Conservation (phyloP, 768 basidiomycete genomes). For the Tricholoma saponaceum region DNA sequence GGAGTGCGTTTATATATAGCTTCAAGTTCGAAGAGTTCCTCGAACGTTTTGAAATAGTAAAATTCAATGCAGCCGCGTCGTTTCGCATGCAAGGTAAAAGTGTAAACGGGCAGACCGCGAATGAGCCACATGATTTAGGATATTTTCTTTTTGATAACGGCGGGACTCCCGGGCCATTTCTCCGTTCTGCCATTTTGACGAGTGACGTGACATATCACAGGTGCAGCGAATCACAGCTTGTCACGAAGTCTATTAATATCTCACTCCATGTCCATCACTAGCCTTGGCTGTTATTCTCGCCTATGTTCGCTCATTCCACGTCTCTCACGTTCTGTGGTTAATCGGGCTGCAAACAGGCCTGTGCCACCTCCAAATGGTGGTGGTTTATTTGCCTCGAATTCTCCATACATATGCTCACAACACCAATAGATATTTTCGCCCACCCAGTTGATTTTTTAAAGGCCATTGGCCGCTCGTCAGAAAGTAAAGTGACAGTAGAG, state of each 20-base stretch:
- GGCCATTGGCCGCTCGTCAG: slow-evolving; percentile 65
- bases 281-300: slow-evolving; percentile 12
- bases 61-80: slow-evolving; percentile 1
- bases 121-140: slow-evolving; percentile 1
- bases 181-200: not conserved
- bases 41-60: slow-evolving; percentile 1
- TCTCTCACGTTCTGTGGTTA: slow-evolving; percentile 29
- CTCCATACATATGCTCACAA: slow-evolving; percentile 8
- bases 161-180: not conserved
- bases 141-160: not conserved
- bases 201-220: not conserved
- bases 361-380: slow-evolving; percentile 35
- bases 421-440: slow-evolving; percentile 40
- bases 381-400: slow-evolving; percentile 8
- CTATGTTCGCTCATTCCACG: slow-evolving; percentile 20
- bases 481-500: slow-evolving; percentile 59
- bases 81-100: not conserved
- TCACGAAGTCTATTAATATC: not conserved
- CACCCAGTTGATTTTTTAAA: slow-evolving; percentile 65
- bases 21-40: slow-evolving; percentile 1
- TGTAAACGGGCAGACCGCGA: not conserved
- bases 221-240: not conserved
- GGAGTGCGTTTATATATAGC: not conserved
- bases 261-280: not conserved
- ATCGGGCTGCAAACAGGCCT: slow-evolving; percentile 27